These are phyloP conservation scores for Durotheca rogersii DNA, from an alignment of 495 filamentous ascomycete species.

Conservation along the genomic window DNA sequence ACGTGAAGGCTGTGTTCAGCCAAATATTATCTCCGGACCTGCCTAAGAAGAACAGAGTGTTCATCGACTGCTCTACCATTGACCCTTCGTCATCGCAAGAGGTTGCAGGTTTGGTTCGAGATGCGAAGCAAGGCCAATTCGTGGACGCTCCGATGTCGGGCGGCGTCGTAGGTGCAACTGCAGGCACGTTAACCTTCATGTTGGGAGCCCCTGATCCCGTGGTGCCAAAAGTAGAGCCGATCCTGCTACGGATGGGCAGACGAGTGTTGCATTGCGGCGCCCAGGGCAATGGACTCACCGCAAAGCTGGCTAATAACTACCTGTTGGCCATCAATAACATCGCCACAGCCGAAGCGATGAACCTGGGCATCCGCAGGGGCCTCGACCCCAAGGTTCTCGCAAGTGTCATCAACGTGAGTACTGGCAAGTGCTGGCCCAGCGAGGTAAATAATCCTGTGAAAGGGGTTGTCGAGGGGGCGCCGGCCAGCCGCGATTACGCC, in stretches of 20 bases:
- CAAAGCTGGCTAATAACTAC: conserved; percentile 93
- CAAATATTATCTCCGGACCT: conserved; percentile 59
- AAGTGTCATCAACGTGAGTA: conserved; percentile 79
- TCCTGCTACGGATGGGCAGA: conserved; percentile 78
- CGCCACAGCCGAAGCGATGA: conserved; percentile 90
- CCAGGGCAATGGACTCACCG: conserved; percentile 77
- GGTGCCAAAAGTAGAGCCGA: conserved; percentile 59
- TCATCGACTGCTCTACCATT: conserved; percentile 85
- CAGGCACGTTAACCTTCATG: conserved; percentile 83
- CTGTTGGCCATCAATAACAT: conserved; percentile 90
- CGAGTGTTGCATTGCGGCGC: conserved; percentile 77
- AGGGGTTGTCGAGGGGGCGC: conserved; percentile 72
- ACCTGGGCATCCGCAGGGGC: conserved; percentile 80
- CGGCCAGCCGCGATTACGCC: conserved; percentile 70
- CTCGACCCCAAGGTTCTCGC: conserved; percentile 78
- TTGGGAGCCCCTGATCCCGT: conserved; percentile 65
- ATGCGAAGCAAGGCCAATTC: conserved; percentile 57
- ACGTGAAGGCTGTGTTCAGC: conserved; percentile 72
- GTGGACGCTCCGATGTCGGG: conserved; percentile 84
- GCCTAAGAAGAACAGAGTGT: conserved; percentile 56
- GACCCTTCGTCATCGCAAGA: conserved; percentile 74
- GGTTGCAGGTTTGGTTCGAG: conserved; percentile 62
- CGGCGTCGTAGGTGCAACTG: conserved; percentile 78
- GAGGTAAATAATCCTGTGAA: conserved; percentile 92
- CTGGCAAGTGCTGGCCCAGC: conserved; percentile 86